Base-by-base conservation (phyloP, 108 stramenopile species). In the Stephanodiscus minutulus region DNA sequence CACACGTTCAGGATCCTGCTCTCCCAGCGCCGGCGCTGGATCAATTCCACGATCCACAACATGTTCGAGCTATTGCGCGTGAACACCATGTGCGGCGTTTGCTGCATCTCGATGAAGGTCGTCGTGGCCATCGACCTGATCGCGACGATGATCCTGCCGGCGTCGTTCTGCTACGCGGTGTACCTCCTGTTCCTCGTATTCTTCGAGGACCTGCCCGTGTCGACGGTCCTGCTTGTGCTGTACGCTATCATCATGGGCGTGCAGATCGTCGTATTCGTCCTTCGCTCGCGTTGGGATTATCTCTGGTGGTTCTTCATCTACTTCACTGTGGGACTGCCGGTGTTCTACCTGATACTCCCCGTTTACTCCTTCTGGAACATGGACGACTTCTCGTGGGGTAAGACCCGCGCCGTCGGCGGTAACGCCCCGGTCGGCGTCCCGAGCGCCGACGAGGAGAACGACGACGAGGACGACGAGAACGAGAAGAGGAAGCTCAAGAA, bases 361-460 rank as follows among this genome's bases (percentile, higher is more conserved):
- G 43, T 71, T 0, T 82, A 82, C 62, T 72, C 82, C 53, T 82
- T 82, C 66, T 66, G 64, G 62, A 70, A 82, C 44, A 82, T 82
- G 82, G 82, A 82, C 68, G 82, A 82, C 53, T 79, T 83, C 50
- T 75, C 73, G 8, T 83, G 82, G 82, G 82, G 82, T 35, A 79
- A 69, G 37, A 83, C 82, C n/a, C 75, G 82, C 46, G 27, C 71
- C 18, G 71, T 72, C 29, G 61, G 60, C 21, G 71, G 71, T 3
- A 62, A 21, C 37, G 71, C 52, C 31, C 20, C 55, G 0, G 15
- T 28, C 10, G 25, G 25, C 17, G 44, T 47, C 9, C 35, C 29
- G n/a, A n/a, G n/a, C 48, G 49, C 20, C 1, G 36, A 31, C 12
- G 61, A 0, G 4, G 33, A 20, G 10, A 60, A 25, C 37, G 60